These are phyloP conservation scores for Apiotrichum siamense DNA, from an alignment of 1,284 basidiomycete genomes.

Conservation along the genomic window DNA sequence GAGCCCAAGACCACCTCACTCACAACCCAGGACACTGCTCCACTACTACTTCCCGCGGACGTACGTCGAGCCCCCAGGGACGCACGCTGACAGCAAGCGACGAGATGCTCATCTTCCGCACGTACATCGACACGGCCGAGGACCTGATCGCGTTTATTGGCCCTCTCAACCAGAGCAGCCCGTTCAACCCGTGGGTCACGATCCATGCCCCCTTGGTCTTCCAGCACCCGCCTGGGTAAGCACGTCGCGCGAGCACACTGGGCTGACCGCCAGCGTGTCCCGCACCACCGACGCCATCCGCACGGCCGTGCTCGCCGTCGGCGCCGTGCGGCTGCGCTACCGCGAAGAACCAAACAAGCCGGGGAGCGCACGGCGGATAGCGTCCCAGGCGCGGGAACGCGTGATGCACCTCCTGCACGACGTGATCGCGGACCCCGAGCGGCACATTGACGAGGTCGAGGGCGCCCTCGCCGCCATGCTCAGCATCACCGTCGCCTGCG, in stretches of 20 bases:
- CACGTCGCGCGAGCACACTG: neutral
- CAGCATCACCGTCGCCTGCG: conserved; percentile 35
- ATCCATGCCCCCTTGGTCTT: conserved; percentile 40
- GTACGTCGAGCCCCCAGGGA: neutral
- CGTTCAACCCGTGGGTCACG: conserved; percentile 41
- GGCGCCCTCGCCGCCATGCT: conserved; percentile 35
- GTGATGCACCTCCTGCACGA: conserved; percentile 23
- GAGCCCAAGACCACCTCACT: neutral
- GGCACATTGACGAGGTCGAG: conserved; percentile 29
- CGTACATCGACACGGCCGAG: conserved; percentile 35
- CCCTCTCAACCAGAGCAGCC: conserved; percentile 14
- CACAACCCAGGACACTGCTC: conserved; percentile 3
- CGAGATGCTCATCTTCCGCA: conserved; percentile 39
- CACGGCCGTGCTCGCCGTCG: conserved; percentile 35
- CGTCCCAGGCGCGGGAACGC: conserved; percentile 21
- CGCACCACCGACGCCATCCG: conserved; percentile 36
- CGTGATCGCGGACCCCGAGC: conserved; percentile 18
- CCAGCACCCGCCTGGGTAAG: conserved; percentile 31
- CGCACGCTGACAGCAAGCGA: conserved; percentile 19
- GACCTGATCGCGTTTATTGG: conserved; percentile 40
- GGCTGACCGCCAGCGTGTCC: conserved; percentile 15
- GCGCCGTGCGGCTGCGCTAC: conserved; percentile 37
- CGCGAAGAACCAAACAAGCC: conserved; percentile 26
- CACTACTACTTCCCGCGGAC: conserved; percentile 2
- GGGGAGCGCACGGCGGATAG: conserved; percentile 24